Evolutionary conservation across 345 rosid genomes (phyloP), one percentile per base, ranked within the genome.

Genomic region (Raphanus sativus): DNA sequence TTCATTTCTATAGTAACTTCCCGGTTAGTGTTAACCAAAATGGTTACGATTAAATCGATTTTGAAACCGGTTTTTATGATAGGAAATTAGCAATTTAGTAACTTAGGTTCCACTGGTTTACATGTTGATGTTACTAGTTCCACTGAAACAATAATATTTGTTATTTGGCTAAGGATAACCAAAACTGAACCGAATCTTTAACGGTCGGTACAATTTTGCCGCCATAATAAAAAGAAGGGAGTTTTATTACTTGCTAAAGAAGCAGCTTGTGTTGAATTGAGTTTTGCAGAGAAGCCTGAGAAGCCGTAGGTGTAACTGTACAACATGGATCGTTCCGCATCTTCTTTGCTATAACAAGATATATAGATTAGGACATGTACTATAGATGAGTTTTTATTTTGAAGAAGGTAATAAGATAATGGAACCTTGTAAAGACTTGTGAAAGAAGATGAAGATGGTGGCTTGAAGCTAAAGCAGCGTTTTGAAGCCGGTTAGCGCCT

Each of bases 301-400:
- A 91, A 91, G 15, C 91, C 77, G 70, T 85, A 68, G 48, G 55
- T 89, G 87, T 91, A 89, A 84, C 89, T 85, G 50, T 89, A 89
- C 26, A 88, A 74, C 81, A 86, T 55, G 62, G 92, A 87, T 34
- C 36, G 67, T 65, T 71, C 73, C 4, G 88, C 92, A 32, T 88
- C 92, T 81, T 83, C 87, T 74, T 88, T 84, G 59, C 92, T 88
- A 55, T 63, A 55, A 77, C 54, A 62, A 54, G n/a, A 50, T 33
- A 45, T 13, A 2, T 9, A 8, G 9, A 2, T 28, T 28, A 42
- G 50, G 15, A 42, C 16, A 21, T 45, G n/a, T 12, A 12, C n/a
- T 2, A 12, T 11, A 13, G 15, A 56, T 48, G 45, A 40, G 45
- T 45, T 64, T 21, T 21, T 21, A 21, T 21, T 21, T 8, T 56